A percentile compares a stretch with the other conserved stretches of the same genome.
Conservation (phyloP, 345 rosid species). For the Isatis tinctoria region DNA sequence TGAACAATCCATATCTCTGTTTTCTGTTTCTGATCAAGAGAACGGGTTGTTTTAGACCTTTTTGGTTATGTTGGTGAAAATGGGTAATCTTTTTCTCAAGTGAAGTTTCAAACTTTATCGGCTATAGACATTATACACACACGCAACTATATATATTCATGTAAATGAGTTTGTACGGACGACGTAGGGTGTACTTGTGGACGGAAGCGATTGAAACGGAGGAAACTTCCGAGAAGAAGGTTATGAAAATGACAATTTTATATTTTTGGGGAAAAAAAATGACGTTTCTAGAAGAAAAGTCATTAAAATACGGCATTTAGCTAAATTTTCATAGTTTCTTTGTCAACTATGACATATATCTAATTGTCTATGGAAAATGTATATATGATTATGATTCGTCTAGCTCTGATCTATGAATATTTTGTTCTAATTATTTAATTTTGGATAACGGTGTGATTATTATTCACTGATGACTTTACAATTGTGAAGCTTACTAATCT, state of each 20-base stretch:
- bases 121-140: background rate
- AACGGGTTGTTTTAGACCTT: background rate
- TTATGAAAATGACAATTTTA: background rate
- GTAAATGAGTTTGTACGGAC: background rate
- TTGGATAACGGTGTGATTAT: background rate
- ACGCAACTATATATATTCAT: background rate
- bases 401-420: background rate
- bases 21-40: background rate
- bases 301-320: slow-evolving; percentile 1
- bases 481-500: background rate
- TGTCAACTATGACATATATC: background rate
- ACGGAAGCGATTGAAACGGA: background rate
- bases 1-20: slow-evolving; percentile 33
- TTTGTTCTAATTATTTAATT: background rate
- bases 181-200: background rate
- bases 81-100: background rate
- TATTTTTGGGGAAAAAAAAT: background rate
- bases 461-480: background rate
- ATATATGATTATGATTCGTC: background rate
- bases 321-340: background rate
- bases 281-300: slow-evolving; percentile 20
- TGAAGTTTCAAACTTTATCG: slow-evolving; percentile 7
- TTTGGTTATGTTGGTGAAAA: slow-evolving; percentile 1
- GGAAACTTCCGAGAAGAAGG: slow-evolving; percentile 22
- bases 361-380: background rate